Conservation (phyloP, 2,329 filamentous ascomycete species). For the Calonectria multiphialidica region DNA sequence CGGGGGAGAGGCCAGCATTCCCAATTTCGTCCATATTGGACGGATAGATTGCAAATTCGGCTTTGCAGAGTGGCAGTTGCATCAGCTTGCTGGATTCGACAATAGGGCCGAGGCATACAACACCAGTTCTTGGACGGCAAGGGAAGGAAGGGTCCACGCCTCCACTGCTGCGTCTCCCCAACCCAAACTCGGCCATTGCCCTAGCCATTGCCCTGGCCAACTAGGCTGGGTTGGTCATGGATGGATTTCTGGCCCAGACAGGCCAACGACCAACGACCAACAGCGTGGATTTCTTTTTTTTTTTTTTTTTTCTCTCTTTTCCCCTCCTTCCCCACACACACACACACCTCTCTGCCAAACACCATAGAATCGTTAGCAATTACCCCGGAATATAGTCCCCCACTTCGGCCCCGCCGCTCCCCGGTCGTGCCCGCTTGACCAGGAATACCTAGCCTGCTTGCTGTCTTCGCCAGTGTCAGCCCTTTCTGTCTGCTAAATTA, state of each 20-base stretch:
- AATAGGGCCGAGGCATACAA: neutral
- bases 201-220: too few relatives aligned
- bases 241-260: neutral
- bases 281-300: neutral
- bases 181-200: neutral
- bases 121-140: neutral
- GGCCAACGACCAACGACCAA: neutral
- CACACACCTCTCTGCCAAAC: neutral
- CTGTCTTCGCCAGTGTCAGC: neutral
- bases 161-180: neutral
- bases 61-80: neutral
- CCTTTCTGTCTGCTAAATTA: neutral
- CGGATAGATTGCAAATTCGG: slow-evolving; percentile 12
- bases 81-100: neutral
- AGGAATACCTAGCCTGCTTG: neutral
- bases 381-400: slow-evolving; percentile 12
- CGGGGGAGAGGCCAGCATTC: neutral
- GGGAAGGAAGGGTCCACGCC: neutral
- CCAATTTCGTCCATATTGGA: neutral
- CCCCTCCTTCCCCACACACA: neutral
- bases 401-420: slow-evolving; percentile 18
- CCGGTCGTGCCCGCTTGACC: slow-evolving; percentile 1
- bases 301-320: too few relatives aligned
- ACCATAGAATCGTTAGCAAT: neutral
- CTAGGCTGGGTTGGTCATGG: neutral